These are phyloP conservation scores for Thinopyrum elongatum DNA, from an alignment of 176 grass and related monocot species.

Conservation along the genomic window DNA sequence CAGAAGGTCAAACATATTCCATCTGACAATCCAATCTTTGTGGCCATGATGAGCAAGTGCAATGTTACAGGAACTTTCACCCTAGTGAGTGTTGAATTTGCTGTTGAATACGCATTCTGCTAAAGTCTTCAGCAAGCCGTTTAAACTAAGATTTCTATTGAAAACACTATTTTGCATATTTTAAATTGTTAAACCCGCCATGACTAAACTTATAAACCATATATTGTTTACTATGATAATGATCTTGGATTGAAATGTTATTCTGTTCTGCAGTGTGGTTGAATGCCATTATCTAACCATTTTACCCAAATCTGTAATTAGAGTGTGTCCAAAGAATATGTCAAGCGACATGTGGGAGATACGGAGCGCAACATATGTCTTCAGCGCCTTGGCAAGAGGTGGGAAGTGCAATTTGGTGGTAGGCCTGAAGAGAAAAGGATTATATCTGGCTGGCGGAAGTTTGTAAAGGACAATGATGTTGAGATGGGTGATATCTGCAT, in stretches of 20 bases:
- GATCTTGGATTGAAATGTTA: neutral
- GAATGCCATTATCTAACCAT: neutral
- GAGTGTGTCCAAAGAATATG: neutral
- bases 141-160: neutral
- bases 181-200: neutral
- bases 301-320: slow-evolving; percentile 2
- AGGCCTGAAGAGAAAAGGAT: neutral
- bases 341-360: neutral
- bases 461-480: slow-evolving; percentile 5
- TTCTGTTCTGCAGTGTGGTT: neutral
- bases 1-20: neutral
- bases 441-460: neutral
- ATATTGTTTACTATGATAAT: neutral
- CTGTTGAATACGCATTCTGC: neutral
- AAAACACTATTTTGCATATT: neutral
- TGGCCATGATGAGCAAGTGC: slow-evolving; percentile 4
- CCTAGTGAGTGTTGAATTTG: neutral
- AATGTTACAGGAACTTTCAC: neutral
- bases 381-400: neutral
- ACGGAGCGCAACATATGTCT: slow-evolving; percentile 4
- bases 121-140: neutral
- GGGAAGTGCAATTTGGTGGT: neutral
- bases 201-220: neutral
- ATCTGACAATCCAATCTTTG: slow-evolving; percentile 9
- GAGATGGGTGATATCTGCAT: slow-evolving; percentile 17